Conservation (phyloP, 768 basidiomycete species). For the Tubosaeta sp. region DNA sequence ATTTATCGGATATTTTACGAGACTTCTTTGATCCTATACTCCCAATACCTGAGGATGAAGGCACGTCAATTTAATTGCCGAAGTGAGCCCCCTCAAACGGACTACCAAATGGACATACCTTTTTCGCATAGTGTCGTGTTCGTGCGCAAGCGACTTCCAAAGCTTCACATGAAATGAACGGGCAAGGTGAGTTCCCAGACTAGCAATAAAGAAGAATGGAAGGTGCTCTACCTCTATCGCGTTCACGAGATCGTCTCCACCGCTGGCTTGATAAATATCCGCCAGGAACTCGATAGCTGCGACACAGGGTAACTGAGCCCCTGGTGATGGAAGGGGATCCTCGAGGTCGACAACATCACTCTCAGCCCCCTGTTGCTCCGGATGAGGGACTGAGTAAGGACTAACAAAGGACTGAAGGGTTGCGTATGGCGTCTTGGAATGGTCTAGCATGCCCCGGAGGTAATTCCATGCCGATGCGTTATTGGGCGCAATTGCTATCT, state of each 20-base stretch:
- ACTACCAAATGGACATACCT: conserved; percentile 45
- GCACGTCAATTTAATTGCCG: conserved; percentile 24
- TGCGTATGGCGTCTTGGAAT: conserved; percentile 54
- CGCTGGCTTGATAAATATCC: conserved; percentile 61
- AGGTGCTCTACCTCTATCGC: conserved; percentile 44
- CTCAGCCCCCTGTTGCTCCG: conserved; percentile 21
- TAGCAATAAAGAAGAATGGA: not conserved
- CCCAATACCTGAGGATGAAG: conserved; percentile 60
- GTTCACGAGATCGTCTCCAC: conserved; percentile 42
- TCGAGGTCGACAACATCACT: conserved; percentile 66
- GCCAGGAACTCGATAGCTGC: conserved; percentile 85
- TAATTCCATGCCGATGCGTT: conserved; percentile 98
- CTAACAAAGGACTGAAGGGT: conserved; percentile 54
- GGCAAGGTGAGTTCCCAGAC: conserved; percentile 8
- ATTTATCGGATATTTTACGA: conserved; percentile 21
- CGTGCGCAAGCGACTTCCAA: conserved; percentile 65
- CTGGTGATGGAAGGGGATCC: conserved; percentile 60
- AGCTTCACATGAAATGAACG: conserved; percentile 40
- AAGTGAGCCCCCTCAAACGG: conserved; percentile 8
- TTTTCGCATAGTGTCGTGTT: conserved; percentile 72
- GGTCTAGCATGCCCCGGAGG: conserved; percentile 76
- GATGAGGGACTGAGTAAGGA: conserved; percentile 50
- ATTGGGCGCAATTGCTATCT: conserved; percentile 83
- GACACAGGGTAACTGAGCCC: conserved; percentile 70
- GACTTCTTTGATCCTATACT: conserved; percentile 62